phyloP scores from a whole-genome alignment of 345 rosid genomes.

The Noccaea bulbosa region DNA sequence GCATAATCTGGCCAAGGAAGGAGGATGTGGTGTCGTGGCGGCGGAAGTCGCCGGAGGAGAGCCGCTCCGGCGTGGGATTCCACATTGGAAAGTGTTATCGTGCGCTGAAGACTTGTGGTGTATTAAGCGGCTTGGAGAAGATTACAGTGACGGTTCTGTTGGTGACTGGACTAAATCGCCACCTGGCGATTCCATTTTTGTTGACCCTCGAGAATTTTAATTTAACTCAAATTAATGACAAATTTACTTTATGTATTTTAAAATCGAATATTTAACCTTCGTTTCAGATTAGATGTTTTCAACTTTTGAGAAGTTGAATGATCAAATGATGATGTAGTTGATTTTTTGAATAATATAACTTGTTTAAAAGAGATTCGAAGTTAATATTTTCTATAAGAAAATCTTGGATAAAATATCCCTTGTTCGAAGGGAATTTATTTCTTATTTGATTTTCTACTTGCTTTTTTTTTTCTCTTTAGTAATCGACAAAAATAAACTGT shows the following conservation, averaged over 20 bases:
- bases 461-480: too few species aligned
- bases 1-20: conserved; percentile 73
- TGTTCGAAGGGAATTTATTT: too few species aligned
- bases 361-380: background rate
- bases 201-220: conserved; percentile 91
- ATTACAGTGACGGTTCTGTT: conserved; percentile 66
- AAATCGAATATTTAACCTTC: conserved; percentile 10
- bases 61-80: conserved; percentile 69
- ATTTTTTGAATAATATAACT: background rate
- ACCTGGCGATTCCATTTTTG: conserved; percentile 80
- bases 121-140: conserved; percentile 82
- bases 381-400: conserved; percentile 18
- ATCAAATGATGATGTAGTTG: conserved; percentile 9
- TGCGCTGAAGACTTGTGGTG: conserved; percentile 84
- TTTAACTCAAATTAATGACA: background rate
- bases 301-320: conserved; percentile 14
- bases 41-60: conserved; percentile 72
- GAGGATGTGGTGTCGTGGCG: conserved; percentile 77
- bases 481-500: too few species aligned
- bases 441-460: too few species aligned
- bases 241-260: background rate
- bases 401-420: background rate
- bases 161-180: conserved; percentile 93
- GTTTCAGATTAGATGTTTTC: conserved; percentile 21
- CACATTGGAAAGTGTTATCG: conserved; percentile 83